A percentile compares a stretch with the other conserved stretches of the same genome.
Evolutionary conservation across 2,329 filamentous ascomycete species (phyloP).

Genomic region (Colletotrichum sp.): DNA sequence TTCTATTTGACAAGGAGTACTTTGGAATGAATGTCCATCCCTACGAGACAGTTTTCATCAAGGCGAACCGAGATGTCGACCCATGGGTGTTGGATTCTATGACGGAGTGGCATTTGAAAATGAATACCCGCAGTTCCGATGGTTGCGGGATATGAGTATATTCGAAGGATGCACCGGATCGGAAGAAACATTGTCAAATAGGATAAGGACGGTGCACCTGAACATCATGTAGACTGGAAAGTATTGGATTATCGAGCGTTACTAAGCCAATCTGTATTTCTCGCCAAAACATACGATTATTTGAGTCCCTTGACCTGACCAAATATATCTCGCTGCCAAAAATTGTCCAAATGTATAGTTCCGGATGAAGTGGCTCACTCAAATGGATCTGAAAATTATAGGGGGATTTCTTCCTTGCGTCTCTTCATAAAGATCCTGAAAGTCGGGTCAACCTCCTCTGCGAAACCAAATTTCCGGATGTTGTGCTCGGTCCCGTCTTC

Average conservation of each 20-base stretch:
- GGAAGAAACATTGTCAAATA: not conserved
- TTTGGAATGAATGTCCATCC: slow-evolving; percentile 38
- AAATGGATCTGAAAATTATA: not conserved
- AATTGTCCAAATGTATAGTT: not conserved
- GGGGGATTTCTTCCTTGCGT: not conserved
- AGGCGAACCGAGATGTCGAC: slow-evolving; percentile 35
- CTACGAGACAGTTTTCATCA: slow-evolving; percentile 41
- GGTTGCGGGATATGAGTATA: slow-evolving; percentile 3
- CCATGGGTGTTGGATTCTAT: slow-evolving; percentile 26
- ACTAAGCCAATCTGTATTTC: not conserved
- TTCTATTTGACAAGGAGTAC: slow-evolving; percentile 29
- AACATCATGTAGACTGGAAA: not conserved
- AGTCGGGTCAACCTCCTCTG: not conserved
- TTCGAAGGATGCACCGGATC: not conserved
- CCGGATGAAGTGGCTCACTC: not conserved
- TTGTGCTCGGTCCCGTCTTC: not conserved
- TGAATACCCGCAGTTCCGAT: slow-evolving; percentile 28
- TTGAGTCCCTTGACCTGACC: not conserved
- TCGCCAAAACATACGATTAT: not conserved
- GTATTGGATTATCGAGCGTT: not conserved
- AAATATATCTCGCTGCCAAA: not conserved
- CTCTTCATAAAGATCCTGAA: not conserved
- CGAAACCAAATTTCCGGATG: not conserved
- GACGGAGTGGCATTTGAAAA: slow-evolving; percentile 32
- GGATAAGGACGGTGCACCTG: not conserved